phyloP scores from a whole-genome alignment of 2,329 filamentous ascomycete species.

The Mycosphaerella arachidis region DNA sequence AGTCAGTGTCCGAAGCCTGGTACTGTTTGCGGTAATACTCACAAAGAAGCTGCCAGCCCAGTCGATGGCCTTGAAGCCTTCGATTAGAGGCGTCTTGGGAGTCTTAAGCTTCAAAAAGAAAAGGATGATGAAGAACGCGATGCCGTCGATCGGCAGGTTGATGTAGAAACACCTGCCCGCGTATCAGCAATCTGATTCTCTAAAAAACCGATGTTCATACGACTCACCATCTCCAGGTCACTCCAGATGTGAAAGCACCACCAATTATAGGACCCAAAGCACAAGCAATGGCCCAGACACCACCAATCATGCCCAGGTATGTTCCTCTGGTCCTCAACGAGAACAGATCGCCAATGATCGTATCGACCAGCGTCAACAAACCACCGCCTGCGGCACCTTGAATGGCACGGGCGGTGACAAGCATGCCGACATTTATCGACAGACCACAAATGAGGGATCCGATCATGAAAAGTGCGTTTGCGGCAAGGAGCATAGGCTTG shows the following conservation, averaged over 20 bases:
- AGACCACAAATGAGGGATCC: constrained; percentile 49
- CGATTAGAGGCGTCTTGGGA: constrained; percentile 45
- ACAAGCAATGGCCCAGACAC: constrained; percentile 52
- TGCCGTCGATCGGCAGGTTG: constrained; percentile 58
- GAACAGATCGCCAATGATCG: constrained; percentile 54
- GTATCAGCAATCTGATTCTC: background rate
- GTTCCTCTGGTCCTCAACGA: constrained; percentile 38
- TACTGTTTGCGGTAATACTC: background rate
- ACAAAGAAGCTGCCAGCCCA: constrained; percentile 48
- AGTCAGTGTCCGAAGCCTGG: background rate
- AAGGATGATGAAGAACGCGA: constrained; percentile 45
- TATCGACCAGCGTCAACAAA: constrained; percentile 48
- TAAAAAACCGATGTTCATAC: background rate
- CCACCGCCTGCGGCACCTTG: constrained; percentile 54
- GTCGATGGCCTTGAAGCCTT: constrained; percentile 50
- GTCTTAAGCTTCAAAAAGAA: constrained; percentile 54
- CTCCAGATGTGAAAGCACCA: constrained; percentile 44
- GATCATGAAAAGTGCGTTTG: constrained; percentile 47
- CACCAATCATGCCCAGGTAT: constrained; percentile 48
- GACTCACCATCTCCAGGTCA: constrained; percentile 52
- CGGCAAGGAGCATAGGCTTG: constrained; percentile 49
- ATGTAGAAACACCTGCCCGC: constrained; percentile 46
- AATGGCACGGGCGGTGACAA: constrained; percentile 52
- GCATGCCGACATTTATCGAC: constrained; percentile 45
- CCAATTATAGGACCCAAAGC: constrained; percentile 51